Percentiles rank a stretch among this genome's conserved stretches.
Evolutionary conservation across 164 flowering plant genomes (phyloP).

Genomic region (Stephania japonica): DNA sequence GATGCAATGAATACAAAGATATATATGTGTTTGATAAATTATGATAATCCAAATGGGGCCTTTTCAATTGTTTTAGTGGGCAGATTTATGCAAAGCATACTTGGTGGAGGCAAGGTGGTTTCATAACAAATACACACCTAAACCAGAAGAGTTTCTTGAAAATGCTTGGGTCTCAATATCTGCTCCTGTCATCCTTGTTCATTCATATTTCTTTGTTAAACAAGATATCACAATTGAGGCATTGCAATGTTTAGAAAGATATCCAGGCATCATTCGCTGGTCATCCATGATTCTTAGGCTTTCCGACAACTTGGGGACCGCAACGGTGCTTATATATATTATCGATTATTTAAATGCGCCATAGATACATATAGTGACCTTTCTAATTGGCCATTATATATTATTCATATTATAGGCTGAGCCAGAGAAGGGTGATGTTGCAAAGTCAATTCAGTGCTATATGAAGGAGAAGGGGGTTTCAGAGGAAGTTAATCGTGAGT

Average conservation of each 20-base stretch:
- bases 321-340: constrained; percentile 28
- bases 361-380: too few species aligned
- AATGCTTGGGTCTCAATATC: constrained; percentile 37
- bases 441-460: constrained; percentile 28
- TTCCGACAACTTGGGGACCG: constrained; percentile 33
- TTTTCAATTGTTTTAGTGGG: constrained; percentile 31
- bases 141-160: constrained; percentile 35
- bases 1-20: too few species aligned
- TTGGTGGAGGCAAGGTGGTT: constrained; percentile 43
- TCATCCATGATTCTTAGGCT: constrained; percentile 36
- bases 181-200: constrained; percentile 17
- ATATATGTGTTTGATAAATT: too few species aligned
- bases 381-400: too few species aligned
- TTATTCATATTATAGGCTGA: constrained; percentile 19
- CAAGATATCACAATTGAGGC: constrained; percentile 5
- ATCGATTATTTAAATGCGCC: too few species aligned
- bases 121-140: constrained; percentile 23
- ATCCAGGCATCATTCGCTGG: constrained; percentile 20
- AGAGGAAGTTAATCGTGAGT: constrained; percentile 23
- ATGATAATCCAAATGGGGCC: not conserved
- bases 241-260: constrained; percentile 10
- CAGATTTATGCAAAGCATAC: constrained; percentile 35
- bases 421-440: constrained; percentile 30
- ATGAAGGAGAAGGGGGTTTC: constrained; percentile 18
- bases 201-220: constrained; percentile 22